phyloP scores from a whole-genome alignment of 768 basidiomycete genomes.

The Auriscalpium vulgare region DNA sequence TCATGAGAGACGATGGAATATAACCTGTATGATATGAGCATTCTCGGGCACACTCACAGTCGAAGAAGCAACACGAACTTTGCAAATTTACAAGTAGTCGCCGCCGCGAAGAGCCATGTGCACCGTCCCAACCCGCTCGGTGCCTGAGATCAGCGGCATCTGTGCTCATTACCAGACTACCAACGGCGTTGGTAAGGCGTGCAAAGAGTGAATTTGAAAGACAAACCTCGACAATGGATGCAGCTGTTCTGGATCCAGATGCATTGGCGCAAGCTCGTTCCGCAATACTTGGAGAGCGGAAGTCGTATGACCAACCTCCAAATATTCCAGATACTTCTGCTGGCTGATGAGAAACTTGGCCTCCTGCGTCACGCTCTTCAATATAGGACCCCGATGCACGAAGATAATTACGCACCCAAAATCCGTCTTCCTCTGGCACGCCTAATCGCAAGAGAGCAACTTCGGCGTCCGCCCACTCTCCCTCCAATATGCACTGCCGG shows the following conservation, averaged over 20 bases:
- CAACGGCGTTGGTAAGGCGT: constrained; percentile 37
- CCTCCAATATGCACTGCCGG: constrained; percentile 70
- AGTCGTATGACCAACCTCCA: constrained; percentile 76
- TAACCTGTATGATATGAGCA: constrained; percentile 43
- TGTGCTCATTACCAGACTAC: constrained; percentile 74
- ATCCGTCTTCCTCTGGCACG: constrained; percentile 55
- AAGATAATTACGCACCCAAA: constrained; percentile 45
- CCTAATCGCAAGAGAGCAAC: constrained; percentile 59
- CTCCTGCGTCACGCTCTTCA: constrained; percentile 36
- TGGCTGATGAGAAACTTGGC: constrained; percentile 82
- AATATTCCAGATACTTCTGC: constrained; percentile 92
- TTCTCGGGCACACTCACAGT: background rate
- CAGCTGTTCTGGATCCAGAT: constrained; percentile 71
- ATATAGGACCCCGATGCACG: background rate
- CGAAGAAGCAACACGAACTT: constrained; percentile 38
- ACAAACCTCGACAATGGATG: constrained; percentile 82
- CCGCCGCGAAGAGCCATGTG: constrained; percentile 67
- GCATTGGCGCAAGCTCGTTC: constrained; percentile 79
- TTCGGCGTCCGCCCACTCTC: constrained; percentile 76
- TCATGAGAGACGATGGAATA: constrained; percentile 88
- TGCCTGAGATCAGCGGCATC: constrained; percentile 75
- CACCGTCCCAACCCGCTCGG: constrained; percentile 86
- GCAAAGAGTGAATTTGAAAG: constrained; percentile 2
- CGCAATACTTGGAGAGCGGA: constrained; percentile 80
- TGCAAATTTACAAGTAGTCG: constrained; percentile 74